Percentiles rank a stretch among this genome's conserved stretches.
These are phyloP conservation scores for Encephalitozoon hellem DNA, from an alignment of 371 early-diverging fungal genomes.

Conservation along the genomic window DNA sequence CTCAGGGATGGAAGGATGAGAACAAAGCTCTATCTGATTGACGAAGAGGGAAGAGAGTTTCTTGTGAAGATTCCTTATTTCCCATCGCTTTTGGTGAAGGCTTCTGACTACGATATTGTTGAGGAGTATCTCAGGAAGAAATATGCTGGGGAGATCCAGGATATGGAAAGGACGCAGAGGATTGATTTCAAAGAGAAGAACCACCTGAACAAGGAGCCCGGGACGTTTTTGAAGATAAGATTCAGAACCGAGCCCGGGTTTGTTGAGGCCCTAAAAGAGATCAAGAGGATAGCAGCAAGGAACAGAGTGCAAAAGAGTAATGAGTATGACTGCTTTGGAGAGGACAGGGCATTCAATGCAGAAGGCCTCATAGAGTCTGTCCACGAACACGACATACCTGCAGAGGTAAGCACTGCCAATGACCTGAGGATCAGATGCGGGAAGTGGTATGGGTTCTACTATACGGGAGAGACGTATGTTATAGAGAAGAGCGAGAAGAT, in stretches of 20 bases:
- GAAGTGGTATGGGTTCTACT: conserved; percentile 52
- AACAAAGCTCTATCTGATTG: conserved; percentile 56
- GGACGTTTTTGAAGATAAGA: conserved; percentile 42
- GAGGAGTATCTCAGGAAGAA: conserved; percentile 53
- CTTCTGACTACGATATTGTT: neutral
- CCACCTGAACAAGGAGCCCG: conserved; percentile 44
- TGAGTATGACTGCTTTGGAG: neutral
- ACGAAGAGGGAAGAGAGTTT: conserved; percentile 42
- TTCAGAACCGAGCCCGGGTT: conserved; percentile 38
- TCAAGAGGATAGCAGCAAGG: conserved; percentile 32
- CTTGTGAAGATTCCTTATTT: conserved; percentile 46
- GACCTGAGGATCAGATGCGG: conserved; percentile 52
- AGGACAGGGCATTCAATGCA: neutral
- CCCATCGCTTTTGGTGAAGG: conserved; percentile 45
- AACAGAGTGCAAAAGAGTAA: conserved; percentile 11
- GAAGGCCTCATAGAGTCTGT: conserved; percentile 15
- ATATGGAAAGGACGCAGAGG: conserved; percentile 26
- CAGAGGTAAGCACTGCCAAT: conserved; percentile 31
- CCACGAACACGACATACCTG: conserved; percentile 57
- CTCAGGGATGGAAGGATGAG: conserved; percentile 13
- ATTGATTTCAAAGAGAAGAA: conserved; percentile 45
- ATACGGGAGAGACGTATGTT: conserved; percentile 46
- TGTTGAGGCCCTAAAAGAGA: conserved; percentile 32
- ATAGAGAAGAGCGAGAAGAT: conserved; percentile 62
- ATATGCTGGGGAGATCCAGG: conserved; percentile 37